These are phyloP conservation scores for Cyathus striatus DNA, from an alignment of 768 basidiomycete genomes.

Conservation along the genomic window DNA sequence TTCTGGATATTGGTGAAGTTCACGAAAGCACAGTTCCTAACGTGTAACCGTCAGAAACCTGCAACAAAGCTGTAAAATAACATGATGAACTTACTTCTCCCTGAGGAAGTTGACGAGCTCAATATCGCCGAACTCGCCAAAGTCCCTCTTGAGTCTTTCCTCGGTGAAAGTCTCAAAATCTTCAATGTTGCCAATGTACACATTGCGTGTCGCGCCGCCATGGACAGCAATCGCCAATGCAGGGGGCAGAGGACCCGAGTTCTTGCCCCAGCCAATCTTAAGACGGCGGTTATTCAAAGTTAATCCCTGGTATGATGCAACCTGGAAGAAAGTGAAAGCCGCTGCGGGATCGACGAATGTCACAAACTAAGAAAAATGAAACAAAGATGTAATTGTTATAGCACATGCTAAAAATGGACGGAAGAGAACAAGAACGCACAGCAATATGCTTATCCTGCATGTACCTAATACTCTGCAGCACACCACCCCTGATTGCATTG, in stretches of 20 bases:
- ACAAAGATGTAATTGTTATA: too few species aligned
- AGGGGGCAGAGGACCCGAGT: constrained; percentile 81
- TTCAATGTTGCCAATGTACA: constrained; percentile 93
- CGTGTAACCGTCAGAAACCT: too few species aligned
- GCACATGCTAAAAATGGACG: background rate
- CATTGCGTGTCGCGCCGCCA: constrained; percentile 91
- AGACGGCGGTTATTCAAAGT: constrained; percentile 90
- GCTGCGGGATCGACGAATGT: constrained; percentile 94
- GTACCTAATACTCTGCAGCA: constrained; percentile 90
- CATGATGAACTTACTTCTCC: constrained; percentile 66
- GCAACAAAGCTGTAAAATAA: constrained; percentile 4
- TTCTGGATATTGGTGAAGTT: constrained; percentile 95
- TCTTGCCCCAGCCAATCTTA: constrained; percentile 98
- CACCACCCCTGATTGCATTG: constrained; percentile 95
- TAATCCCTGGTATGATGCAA: constrained; percentile 84
- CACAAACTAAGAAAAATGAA: constrained; percentile 70
- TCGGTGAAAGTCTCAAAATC: constrained; percentile 92
- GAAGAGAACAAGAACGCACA: constrained; percentile 30
- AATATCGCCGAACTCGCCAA: constrained; percentile 94
- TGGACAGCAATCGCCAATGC: constrained; percentile 85
- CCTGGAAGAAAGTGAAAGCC: constrained; percentile 92
- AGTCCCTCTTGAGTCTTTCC: constrained; percentile 87
- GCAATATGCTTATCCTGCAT: constrained; percentile 98
- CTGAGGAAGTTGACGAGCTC: constrained; percentile 94
- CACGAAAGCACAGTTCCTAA: constrained; percentile 90